Evolutionary conservation across 495 filamentous ascomycete genomes (phyloP).

Genomic region (Oidiodendron maius): DNA sequence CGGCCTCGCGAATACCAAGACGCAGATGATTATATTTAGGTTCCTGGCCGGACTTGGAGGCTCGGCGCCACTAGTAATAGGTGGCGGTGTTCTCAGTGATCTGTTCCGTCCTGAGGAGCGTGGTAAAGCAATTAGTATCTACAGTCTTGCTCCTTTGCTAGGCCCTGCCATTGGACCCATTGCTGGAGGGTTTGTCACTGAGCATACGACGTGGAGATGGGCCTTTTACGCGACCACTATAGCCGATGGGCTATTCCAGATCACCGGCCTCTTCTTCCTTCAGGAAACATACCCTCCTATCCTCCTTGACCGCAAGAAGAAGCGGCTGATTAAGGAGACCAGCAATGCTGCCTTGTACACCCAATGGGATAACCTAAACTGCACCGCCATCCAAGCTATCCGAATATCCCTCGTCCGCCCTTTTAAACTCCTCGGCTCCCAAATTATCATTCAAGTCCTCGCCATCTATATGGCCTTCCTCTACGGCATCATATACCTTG

Average conservation of each 20-base stretch:
- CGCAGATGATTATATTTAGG: constrained; percentile 49
- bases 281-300: constrained; percentile 66
- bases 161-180: constrained; percentile 64
- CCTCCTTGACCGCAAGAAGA: constrained; percentile 51
- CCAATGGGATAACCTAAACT: constrained; percentile 50
- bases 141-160: constrained; percentile 59
- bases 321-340: constrained; percentile 54
- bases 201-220: constrained; percentile 70
- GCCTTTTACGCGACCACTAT: constrained; percentile 62
- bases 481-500: constrained; percentile 73
- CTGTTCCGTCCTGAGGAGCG: constrained; percentile 58
- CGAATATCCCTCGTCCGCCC: constrained; percentile 51
- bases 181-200: constrained; percentile 59
- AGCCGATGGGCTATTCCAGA: constrained; percentile 54
- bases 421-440: constrained; percentile 50
- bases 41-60: constrained; percentile 36
- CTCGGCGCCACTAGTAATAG: constrained; percentile 37
- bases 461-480: constrained; percentile 63
- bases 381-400: constrained; percentile 36
- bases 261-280: constrained; percentile 59
- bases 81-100: constrained; percentile 59
- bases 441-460: constrained; percentile 55
- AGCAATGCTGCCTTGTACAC: constrained; percentile 56
- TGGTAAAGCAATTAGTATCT: constrained; percentile 59
- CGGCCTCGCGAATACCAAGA: constrained; percentile 49